Evolutionary conservation across 106 monocot species (phyloP), one percentile per base, ranked within the genome.

Genomic region (Vanilla planifolia): DNA sequence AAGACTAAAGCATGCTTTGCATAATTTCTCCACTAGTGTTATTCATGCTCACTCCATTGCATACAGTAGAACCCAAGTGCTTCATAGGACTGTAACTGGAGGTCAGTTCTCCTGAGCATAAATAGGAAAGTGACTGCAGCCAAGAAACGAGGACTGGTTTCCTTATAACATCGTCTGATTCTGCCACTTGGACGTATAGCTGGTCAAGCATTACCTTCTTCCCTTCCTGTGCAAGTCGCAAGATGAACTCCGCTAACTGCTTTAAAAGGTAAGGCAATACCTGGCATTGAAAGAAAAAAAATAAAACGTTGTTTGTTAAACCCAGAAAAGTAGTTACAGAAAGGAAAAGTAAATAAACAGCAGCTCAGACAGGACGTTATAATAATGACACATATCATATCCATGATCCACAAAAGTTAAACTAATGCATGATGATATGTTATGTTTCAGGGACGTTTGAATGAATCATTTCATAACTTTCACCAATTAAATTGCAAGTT

Each of bases 71-170:
- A 34, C 13, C 21, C 57, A 35, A 28, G 13, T 53, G 1, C 30
- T 53, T 53, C 37, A 6, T 10, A 2, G 53, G 29, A 30, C 30
- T 3, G 53, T 5, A 28, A 15, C 11, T 53, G 5, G 48, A 34
- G 60, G 47, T 33, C 21, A 24, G 20, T 33, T 62, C 46, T 51
- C 72, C 83, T 33, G 83, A 87, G 51, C 84, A 91, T 46, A 91
- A 42, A 39, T 81, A 96, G 25, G 87, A 87, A 61, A 96, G 90
- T 19, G 96, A 96, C 62, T 96, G 96, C 26, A 96, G 64, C 90
- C 96, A 96, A 20, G 87, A 96, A 8, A 96, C 90, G 9, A 96
- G 66, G 25, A 81, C 67, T 37, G 91, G 96, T 59, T 91, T 91
- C 63, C 96, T 75, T 10, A 73, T 79, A 21, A 96, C 96, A 72